Evolutionary conservation across 1,284 basidiomycete genomes (phyloP), one percentile per base, ranked within the genome.

Genomic region (Laetiporus sulphureus): DNA sequence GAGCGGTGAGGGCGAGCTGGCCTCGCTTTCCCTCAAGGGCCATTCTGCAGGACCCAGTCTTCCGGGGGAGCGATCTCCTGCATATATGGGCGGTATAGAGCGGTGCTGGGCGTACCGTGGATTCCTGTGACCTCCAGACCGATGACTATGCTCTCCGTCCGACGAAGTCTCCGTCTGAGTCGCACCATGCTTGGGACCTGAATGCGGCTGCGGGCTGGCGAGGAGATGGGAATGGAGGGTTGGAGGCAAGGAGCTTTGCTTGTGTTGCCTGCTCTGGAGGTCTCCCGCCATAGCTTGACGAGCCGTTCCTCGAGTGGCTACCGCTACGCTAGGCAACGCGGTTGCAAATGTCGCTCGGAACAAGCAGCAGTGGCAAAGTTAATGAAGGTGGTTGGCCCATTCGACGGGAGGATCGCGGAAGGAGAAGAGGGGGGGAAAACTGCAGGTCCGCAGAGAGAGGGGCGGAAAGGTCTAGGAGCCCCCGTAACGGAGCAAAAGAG

Each of bases 181-280:
- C 4, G 32, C 16, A 22, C 41, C 49, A 21, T 32, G 42, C 8
- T 49, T 44, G 25, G 48, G 42, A 33, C 45, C 44, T 25, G n/a
- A n/a, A n/a, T 52, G 52, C 36, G 60, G 59, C 47, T 64, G 67
- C 10, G 72, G 71, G 3, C 64, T 57, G 41, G 57, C 58, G 49
- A 61, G 66, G 32, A 74, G 65, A 49, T 67, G 67, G 18, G 66
- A 63, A 40, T 66, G 65, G 33, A 76, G 65, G 49, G 65, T 71
- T 46, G 59, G 63, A 29, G 73, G 74, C 24, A 77, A 67, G 31
- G 69, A 70, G 58, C 71, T 75, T 49, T 66, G 63, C 49, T 60
- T 29, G 38, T 24, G 22, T 15, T 19, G 34, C n/a, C 20, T 33
- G 57, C 42, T 51, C 44, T 53, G 57, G 60, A 7, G 10, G 33